Conservation (phyloP, 495 filamentous ascomycete genomes). For the Aspergillus ellipticus region DNA sequence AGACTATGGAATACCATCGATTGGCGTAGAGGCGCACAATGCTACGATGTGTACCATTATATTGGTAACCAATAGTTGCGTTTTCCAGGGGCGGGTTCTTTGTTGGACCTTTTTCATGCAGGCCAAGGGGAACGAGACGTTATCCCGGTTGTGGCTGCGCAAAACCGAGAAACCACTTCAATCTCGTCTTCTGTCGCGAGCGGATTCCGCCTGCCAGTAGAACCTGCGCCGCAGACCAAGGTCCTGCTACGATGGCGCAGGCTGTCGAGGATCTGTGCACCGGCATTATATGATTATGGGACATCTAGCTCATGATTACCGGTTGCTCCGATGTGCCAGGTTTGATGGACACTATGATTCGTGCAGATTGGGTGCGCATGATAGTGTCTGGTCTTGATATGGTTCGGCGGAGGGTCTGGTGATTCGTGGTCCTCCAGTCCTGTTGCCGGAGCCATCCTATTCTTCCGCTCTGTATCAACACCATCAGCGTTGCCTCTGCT, state of each 20-base stretch:
- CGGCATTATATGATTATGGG: not conserved
- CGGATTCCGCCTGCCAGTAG: not conserved
- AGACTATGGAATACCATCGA: not conserved
- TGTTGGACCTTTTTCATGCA: not conserved
- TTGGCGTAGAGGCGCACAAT: not conserved
- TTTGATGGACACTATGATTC: not conserved
- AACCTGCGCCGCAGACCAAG: not conserved
- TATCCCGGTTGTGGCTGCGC: not conserved
- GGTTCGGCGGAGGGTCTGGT: not conserved
- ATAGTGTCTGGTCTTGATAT: not conserved
- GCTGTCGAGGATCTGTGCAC: not conserved
- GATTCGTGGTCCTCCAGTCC: not conserved
- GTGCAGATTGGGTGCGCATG: not conserved
- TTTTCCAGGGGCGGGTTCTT: not conserved
- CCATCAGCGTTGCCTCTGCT: not conserved
- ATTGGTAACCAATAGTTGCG: not conserved
- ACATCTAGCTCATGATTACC: not conserved
- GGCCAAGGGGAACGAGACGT: not conserved
- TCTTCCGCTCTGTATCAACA: not conserved
- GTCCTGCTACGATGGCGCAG: not conserved
- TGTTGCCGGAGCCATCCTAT: not conserved
- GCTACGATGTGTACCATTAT: not conserved
- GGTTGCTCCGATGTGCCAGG: not conserved
- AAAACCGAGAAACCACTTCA: not conserved
- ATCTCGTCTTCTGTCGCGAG: not conserved